Evolutionary conservation across 495 filamentous ascomycete species (phyloP).

Genomic region (Penicillium turbatum): DNA sequence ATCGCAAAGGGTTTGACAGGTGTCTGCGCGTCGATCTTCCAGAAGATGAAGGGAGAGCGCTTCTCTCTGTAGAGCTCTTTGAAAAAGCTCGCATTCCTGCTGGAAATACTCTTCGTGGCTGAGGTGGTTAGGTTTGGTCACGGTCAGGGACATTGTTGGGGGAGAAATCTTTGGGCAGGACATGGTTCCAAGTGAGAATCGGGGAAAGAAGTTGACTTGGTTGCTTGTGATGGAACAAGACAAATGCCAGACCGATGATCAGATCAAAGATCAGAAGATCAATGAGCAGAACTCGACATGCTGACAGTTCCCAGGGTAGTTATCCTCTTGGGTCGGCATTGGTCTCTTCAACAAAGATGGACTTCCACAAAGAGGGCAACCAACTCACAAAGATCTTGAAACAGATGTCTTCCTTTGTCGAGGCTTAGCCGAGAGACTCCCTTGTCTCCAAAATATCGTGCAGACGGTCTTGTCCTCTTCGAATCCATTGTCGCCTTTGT

Average conservation of each 20-base stretch:
- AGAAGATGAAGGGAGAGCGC: background rate
- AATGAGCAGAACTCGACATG: background rate
- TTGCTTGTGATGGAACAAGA: background rate
- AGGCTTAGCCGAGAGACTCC: no score
- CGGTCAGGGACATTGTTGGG: background rate
- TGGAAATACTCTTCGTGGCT: background rate
- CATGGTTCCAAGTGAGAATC: background rate
- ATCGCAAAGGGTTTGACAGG: background rate
- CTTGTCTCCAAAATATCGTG: no score
- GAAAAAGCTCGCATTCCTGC: background rate
- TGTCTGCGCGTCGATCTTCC: background rate
- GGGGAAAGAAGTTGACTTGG: background rate
- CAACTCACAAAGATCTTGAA: background rate
- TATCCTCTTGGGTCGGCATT: background rate
- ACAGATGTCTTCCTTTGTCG: background rate
- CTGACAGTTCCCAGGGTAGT: background rate
- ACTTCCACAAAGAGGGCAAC: background rate
- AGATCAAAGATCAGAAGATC: no score
- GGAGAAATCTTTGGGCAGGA: background rate
- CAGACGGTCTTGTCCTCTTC: background rate
- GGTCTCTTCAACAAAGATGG: background rate
- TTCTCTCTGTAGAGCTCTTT: background rate
- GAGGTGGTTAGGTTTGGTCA: background rate
- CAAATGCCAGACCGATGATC: background rate
- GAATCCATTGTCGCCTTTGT: background rate